phyloP scores from a whole-genome alignment of 1,284 basidiomycete species.

The Puccinia triticina region DNA sequence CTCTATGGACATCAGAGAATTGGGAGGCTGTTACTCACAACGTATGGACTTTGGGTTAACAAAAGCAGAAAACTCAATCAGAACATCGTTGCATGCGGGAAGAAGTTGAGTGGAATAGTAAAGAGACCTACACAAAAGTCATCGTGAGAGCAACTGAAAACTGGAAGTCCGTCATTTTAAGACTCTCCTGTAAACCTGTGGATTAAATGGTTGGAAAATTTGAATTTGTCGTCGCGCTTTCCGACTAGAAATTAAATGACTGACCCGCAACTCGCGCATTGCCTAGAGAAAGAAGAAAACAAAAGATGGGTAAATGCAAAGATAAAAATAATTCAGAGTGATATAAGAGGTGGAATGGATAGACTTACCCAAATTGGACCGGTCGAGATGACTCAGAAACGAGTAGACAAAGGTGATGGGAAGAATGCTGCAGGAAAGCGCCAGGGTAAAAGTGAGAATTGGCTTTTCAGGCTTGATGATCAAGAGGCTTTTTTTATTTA shows the following conservation, averaged over 20 bases:
- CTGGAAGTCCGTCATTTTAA: conserved; percentile 34
- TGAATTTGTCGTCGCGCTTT: background rate
- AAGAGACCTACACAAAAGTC: conserved; percentile 40
- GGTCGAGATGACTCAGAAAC: conserved; percentile 49
- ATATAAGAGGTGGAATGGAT: background rate
- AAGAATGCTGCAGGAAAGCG: conserved; percentile 7
- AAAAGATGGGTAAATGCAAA: background rate
- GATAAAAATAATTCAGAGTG: background rate
- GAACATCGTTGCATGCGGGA: background rate
- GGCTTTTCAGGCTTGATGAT: background rate
- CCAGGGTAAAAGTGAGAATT: background rate
- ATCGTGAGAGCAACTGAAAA: conserved; percentile 45
- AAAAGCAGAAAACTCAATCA: background rate
- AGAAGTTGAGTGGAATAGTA: background rate
- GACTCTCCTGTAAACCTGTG: conserved; percentile 39
- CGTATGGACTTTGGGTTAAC: conserved; percentile 24
- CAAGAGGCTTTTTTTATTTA: too few species aligned
- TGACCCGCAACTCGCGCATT: conserved; percentile 49
- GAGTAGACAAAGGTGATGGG: conserved; percentile 39
- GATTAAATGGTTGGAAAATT: background rate
- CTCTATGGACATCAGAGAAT: background rate
- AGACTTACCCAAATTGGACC: conserved; percentile 44
- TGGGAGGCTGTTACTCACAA: conserved; percentile 17
- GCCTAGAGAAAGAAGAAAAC: conserved; percentile 10
- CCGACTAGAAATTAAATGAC: background rate